These are phyloP conservation scores for Echinosophora koreensis DNA, from an alignment of 306 rosid species.

Conservation along the genomic window DNA sequence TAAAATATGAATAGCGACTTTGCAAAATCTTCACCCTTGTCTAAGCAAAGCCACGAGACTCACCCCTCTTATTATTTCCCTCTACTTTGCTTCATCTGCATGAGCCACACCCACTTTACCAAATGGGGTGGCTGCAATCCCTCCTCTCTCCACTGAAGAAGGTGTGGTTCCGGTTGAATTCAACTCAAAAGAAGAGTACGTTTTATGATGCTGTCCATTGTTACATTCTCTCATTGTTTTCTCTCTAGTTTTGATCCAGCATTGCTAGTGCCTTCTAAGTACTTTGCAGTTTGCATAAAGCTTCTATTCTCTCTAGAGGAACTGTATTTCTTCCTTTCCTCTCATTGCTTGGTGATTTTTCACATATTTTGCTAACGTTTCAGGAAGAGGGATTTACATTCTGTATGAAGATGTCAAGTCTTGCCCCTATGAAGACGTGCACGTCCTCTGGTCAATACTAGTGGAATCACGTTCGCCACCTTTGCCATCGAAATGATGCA, in stretches of 20 bases:
- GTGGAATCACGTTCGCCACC: constrained; percentile 78
- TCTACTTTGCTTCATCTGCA: constrained; percentile 48
- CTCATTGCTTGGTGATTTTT: background rate
- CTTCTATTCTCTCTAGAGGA: background rate
- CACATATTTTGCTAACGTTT: constrained; percentile 2
- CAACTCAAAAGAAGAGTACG: constrained; percentile 81
- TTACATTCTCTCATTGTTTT: constrained; percentile 38
- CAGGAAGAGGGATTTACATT: constrained; percentile 94
- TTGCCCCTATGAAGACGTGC: constrained; percentile 90
- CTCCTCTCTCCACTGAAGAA: constrained; percentile 90
- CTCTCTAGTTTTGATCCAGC: constrained; percentile 9
- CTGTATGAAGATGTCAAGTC: constrained; percentile 90
- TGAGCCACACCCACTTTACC: constrained; percentile 60
- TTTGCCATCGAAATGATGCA: constrained; percentile 63
- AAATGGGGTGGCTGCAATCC: constrained; percentile 96
- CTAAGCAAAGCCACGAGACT: constrained; percentile 64
- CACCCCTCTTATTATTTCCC: constrained; percentile 42
- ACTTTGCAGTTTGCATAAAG: constrained; percentile 5
- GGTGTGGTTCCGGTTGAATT: constrained; percentile 77
- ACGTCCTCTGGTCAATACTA: constrained; percentile 90
- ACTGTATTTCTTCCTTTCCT: background rate
- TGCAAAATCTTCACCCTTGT: constrained; percentile 69
- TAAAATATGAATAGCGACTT: constrained; percentile 44
- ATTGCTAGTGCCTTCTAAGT: constrained; percentile 16
- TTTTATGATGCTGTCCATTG: constrained; percentile 17